Evolutionary conservation across 768 basidiomycete species (phyloP), one percentile per base, ranked within the genome.

Genomic region (Lactarius tabidus): DNA sequence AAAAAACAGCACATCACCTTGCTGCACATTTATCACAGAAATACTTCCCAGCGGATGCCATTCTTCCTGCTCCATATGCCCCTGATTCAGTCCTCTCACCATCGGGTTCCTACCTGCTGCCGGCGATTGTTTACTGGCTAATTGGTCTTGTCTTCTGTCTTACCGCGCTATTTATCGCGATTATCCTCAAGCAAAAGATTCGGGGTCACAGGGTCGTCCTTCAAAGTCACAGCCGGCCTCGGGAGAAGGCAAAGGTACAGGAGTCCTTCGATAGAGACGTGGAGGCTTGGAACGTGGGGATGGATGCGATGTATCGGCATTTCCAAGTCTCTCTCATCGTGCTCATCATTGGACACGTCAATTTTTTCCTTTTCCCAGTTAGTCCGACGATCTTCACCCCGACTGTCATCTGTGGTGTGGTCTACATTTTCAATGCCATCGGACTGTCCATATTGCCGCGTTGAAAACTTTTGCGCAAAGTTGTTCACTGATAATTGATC

Each of bases 271-370:
- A 31, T 29, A 59, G 23, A 12, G 2, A 3, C n/a, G 12, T n/a
- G 2, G 23, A 56, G 18, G 20, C 8, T 2, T 20, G 29, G 20
- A 36, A 6, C 20, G 10, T 17, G 6, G 18, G 29, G 20, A n/a
- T 6, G 5, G 45, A 57, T 54, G 1, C 35, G 28, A 57, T 51
- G 31, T 51, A 33, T 17, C 60, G 36, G 28, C 10, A 26, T 12
- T 51, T 60, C 18, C 59, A 57, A n/a, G 59, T 65, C 18, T 39
- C 45, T 10, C 35, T 60, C 4, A 6, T 65, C n/a, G 7, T 65
- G 0, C 31, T 31, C n/a, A 10, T 65, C 15, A 8, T 65, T n/a
- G 64, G 36, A 8, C 33, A 57, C n/a, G 9, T 60, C 43, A 54
- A 65, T 33, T 5, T 5, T 6, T 1, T 65, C 4, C 23, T 60